These are phyloP conservation scores for Linnemannia zychae DNA, from an alignment of 192 early-diverging fungal species.

Conservation along the genomic window DNA sequence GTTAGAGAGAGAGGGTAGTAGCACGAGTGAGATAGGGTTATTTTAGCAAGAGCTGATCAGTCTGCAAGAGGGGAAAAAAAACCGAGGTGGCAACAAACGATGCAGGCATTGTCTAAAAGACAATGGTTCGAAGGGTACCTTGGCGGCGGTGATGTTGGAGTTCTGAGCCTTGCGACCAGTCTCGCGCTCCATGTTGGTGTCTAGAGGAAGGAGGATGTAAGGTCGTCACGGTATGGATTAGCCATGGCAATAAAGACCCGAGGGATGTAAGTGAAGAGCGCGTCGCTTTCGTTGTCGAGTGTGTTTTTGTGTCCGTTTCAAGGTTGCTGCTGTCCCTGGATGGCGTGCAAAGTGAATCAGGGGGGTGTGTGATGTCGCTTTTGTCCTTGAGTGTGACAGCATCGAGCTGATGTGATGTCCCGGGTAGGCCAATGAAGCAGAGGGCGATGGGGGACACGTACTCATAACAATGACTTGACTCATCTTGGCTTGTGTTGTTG, in stretches of 20 bases:
- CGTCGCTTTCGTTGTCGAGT: neutral
- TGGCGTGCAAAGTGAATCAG: neutral
- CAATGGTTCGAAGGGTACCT: slow-evolving; percentile 67
- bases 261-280: neutral
- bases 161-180: slow-evolving; percentile 96
- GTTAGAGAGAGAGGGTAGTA: neutral
- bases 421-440: neutral
- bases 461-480: slow-evolving; percentile 92
- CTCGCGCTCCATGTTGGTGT: slow-evolving; percentile 94
- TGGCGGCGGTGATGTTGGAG: slow-evolving; percentile 98
- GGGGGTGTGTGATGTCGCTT: neutral
- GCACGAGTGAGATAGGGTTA: neutral
- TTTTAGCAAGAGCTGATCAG: neutral
- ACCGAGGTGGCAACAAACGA: neutral
- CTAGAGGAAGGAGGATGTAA: slow-evolving; percentile 46
- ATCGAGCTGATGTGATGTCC: too few species aligned
- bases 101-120: neutral
- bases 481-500: slow-evolving; percentile 66
- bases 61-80: neutral
- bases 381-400: too few species aligned
- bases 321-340: neutral
- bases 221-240: neutral
- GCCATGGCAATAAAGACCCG: neutral
- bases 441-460: slow-evolving; percentile 53
- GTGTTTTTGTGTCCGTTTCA: neutral